phyloP scores from a whole-genome alignment of 2,329 filamentous ascomycete species.

The Simplicillium sp. region DNA sequence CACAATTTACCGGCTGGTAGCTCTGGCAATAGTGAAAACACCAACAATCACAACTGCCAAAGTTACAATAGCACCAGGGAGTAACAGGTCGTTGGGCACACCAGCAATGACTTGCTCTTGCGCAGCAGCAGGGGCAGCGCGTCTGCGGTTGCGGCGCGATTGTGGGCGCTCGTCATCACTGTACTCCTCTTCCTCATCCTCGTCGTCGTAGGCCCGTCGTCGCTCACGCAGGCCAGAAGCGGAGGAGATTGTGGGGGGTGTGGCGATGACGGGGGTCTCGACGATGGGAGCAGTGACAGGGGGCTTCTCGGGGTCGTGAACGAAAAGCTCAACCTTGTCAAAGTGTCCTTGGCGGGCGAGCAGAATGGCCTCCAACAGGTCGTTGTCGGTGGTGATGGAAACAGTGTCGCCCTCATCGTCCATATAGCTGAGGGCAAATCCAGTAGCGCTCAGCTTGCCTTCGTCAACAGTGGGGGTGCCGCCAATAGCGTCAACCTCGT shows the following conservation, averaged over 20 bases:
- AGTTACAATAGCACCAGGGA: constrained; percentile 92
- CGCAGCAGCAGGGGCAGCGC: constrained; percentile 26
- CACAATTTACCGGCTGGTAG: constrained; percentile 33
- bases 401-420: constrained; percentile 96
- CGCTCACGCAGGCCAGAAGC: constrained; percentile 39
- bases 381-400: constrained; percentile 91
- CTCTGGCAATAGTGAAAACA: constrained; percentile 79
- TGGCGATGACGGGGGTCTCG: constrained; percentile 29
- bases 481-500: constrained; percentile 74
- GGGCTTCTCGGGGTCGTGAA: constrained; percentile 88
- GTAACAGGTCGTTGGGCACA: constrained; percentile 85
- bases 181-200: constrained; percentile 43
- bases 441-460: constrained; percentile 64
- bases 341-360: constrained; percentile 67
- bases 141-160: constrained; percentile 24
- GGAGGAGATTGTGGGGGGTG: constrained; percentile 36
- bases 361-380: constrained; percentile 81
- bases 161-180: constrained; percentile 31
- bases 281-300: constrained; percentile 54
- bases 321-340: constrained; percentile 95
- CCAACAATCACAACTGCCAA: constrained; percentile 87
- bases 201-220: constrained; percentile 35
- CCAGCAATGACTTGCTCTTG: constrained; percentile 78
- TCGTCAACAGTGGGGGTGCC: constrained; percentile 71
- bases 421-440: constrained; percentile 89